Evolutionary conservation across 2,329 filamentous ascomycete species (phyloP).

Genomic region (Dactylellina sp.): DNA sequence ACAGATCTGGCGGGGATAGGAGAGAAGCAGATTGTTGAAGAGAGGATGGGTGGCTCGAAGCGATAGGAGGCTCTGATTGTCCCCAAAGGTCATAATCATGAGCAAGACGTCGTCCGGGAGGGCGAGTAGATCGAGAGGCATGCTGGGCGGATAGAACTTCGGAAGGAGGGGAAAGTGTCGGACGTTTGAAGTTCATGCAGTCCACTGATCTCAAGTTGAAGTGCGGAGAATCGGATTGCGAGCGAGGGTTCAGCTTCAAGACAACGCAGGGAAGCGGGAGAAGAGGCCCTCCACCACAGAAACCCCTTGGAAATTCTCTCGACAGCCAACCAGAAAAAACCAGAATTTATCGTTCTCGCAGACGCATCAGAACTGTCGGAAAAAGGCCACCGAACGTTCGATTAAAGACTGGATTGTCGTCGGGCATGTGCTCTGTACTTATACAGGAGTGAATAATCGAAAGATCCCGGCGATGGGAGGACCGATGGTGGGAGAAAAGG

Average conservation of each 20-base stretch:
- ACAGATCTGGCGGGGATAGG: slow-evolving; percentile 47
- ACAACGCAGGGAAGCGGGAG: neutral
- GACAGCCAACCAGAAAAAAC: slow-evolving; percentile 12
- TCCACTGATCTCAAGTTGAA: neutral
- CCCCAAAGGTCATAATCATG: slow-evolving; percentile 50
- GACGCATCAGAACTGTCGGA: slow-evolving; percentile 31
- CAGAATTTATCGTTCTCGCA: slow-evolving; percentile 17
- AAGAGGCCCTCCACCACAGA: too few relatives aligned
- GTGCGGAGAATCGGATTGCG: neutral
- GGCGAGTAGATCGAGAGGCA: slow-evolving; percentile 48
- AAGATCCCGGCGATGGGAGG: slow-evolving; percentile 10
- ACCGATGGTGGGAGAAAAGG: neutral
- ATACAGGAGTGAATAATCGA: neutral
- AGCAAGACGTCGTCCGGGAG: slow-evolving; percentile 51
- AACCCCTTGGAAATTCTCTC: too few relatives aligned
- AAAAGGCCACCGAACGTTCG: slow-evolving; percentile 2
- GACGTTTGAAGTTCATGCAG: too few relatives aligned
- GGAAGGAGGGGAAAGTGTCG: too few relatives aligned
- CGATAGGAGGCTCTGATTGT: slow-evolving; percentile 29
- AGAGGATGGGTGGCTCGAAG: slow-evolving; percentile 38
- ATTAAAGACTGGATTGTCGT: neutral
- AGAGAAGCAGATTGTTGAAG: slow-evolving; percentile 46
- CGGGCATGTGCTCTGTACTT: slow-evolving; percentile 26
- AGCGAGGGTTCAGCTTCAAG: neutral
- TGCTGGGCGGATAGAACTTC: neutral